Base-by-base conservation (phyloP, 2,329 filamentous ascomycete species). In the Aureobasidium sp. region DNA sequence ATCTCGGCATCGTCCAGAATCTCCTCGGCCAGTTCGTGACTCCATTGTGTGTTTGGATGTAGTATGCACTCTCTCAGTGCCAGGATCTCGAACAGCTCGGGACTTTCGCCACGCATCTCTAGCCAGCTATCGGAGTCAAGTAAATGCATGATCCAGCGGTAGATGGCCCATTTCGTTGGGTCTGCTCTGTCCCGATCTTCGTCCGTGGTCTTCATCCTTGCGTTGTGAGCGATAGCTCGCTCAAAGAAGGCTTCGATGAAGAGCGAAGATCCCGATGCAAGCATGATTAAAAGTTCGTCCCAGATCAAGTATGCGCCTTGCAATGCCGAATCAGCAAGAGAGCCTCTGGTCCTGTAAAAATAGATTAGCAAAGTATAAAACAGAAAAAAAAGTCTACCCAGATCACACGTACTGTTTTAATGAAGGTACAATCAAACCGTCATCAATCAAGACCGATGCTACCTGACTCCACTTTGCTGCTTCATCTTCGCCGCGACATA, bases 141-240 rank as follows among this genome's bases (percentile, higher is more conserved):
- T 10, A 84, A 71, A 66, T 82, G 79, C 9, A 76, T 66, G 29
- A 82, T 66, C 82, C 82, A 84, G 37, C 76, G 69, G 64, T 74
- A 79, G 36, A 79, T 59, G 1, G 74, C 78, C 69, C 60, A 62
- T 47, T 62, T 62, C 39, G 48, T 48, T 17, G 60, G 60, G 43
- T 83, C 78, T 39, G 69, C 69, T 7, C 67, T 64, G 15, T 67
- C 64, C 51, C 70, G 67, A 10, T 63, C 37, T 9, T 53, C 52
- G 29, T 53, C 27, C 39, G 48, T 37, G 12, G 56, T 29, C 1
- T 52, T 62, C 27, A 56, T 9, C 8, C 5, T 24, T 41, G 50
- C 51, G 39, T 37, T 56, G 43, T 55, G 34, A 4, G 60, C 60
- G n/a, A 62, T 56, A 5, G 60, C 51, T 48, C 60, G 50, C 41